These are phyloP conservation scores for Leccinum imitatum DNA, from an alignment of 768 basidiomycete species.

Conservation along the genomic window DNA sequence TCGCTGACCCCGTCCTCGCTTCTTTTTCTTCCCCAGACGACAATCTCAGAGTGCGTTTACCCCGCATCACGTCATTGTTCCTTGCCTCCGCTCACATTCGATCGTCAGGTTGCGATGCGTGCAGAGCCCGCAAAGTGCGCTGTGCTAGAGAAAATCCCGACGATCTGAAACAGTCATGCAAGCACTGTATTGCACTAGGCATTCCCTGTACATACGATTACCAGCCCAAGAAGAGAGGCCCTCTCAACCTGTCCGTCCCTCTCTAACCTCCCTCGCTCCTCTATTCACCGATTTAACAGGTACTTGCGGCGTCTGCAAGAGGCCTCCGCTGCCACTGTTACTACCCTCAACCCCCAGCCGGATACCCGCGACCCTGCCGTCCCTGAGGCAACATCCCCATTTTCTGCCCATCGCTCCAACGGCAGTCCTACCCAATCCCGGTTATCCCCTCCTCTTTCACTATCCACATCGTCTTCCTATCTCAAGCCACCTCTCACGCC, in stretches of 20 bases:
- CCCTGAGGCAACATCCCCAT: slow-evolving; percentile 45
- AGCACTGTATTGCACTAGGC: slow-evolving; percentile 79
- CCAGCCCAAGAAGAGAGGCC: slow-evolving; percentile 91
- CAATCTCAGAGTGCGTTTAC: slow-evolving; percentile 74
- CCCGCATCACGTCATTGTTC: slow-evolving; percentile 25
- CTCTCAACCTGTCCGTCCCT: slow-evolving; percentile 77
- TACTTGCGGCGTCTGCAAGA: slow-evolving; percentile 82
- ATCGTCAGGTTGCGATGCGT: slow-evolving; percentile 76
- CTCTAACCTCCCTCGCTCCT: background rate
- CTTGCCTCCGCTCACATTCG: slow-evolving; percentile 21
- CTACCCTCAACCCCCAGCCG: slow-evolving; percentile 32
- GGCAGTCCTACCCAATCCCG: slow-evolving; percentile 49
- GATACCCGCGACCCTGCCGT: slow-evolving; percentile 38
- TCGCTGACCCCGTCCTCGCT: slow-evolving; percentile 31
- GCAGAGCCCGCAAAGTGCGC: slow-evolving; percentile 82
- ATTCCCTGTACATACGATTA: slow-evolving; percentile 91
- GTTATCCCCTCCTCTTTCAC: slow-evolving; percentile 43
- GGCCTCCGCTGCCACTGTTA: slow-evolving; percentile 56
- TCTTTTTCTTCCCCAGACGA: slow-evolving; percentile 50
- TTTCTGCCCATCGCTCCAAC: slow-evolving; percentile 37
- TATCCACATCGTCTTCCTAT: slow-evolving; percentile 36
- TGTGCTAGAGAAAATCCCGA: slow-evolving; percentile 80
- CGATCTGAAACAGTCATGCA: slow-evolving; percentile 77
- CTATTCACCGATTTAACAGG: slow-evolving; percentile 35
- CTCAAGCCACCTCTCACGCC: slow-evolving; percentile 51